phyloP scores from a whole-genome alignment of 371 early-diverging fungal species.

The Apophysomyces variabilis region DNA sequence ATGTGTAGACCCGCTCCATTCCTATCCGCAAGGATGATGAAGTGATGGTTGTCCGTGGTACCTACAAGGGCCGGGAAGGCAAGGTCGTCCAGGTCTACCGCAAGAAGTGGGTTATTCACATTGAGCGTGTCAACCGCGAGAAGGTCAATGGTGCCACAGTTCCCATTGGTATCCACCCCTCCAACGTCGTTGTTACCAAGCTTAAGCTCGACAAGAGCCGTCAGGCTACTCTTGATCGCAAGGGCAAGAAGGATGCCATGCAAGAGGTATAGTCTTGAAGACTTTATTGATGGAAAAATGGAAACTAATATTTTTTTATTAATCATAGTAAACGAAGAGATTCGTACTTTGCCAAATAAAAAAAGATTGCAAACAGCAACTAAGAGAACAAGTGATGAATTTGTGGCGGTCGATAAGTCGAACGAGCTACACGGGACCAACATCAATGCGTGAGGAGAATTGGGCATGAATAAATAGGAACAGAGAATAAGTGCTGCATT shows the following conservation, averaged over 20 bases:
- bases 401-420: too few species aligned
- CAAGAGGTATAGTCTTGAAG: slow-evolving; percentile 32
- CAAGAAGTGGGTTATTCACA: slow-evolving; percentile 97
- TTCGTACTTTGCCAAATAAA: too few species aligned
- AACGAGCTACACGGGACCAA: too few species aligned
- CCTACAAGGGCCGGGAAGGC: slow-evolving; percentile 96
- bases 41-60: slow-evolving; percentile 94
- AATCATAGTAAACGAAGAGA: too few species aligned
- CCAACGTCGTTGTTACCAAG: slow-evolving; percentile 96
- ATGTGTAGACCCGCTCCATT: slow-evolving; percentile 79
- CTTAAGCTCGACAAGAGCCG: slow-evolving; percentile 97
- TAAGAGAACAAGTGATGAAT: too few species aligned
- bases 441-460: too few species aligned
- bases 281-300: too few species aligned
- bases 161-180: slow-evolving; percentile 95
- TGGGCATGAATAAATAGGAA: too few species aligned
- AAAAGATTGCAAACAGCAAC: too few species aligned
- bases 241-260: slow-evolving; percentile 55
- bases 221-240: slow-evolving; percentile 82
- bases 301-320: too few species aligned
- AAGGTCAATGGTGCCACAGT: slow-evolving; percentile 96
- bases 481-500: too few species aligned
- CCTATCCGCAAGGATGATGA: slow-evolving; percentile 98
- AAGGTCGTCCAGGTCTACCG: slow-evolving; percentile 96
- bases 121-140: slow-evolving; percentile 94